Evolutionary conservation across 257 asterid genomes (phyloP), one percentile per base, ranked within the genome.

Genomic region (Eustoma russellianum): DNA sequence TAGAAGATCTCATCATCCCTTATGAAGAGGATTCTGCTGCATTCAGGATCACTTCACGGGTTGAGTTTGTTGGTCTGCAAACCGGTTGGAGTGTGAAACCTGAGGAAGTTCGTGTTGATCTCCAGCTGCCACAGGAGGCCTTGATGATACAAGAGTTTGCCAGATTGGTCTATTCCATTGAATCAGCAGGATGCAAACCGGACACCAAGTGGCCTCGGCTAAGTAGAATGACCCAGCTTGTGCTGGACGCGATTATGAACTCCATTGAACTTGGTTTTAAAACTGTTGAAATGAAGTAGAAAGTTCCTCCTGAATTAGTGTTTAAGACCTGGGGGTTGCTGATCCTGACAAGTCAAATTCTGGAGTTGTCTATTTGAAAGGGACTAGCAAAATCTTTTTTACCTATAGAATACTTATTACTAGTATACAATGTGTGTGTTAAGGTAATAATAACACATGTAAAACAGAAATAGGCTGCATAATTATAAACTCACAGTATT

Each of bases 41-140:
- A 7, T 87, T 79, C 61, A 55, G 73, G 44, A 77, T 55, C 63
- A 77, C 83, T 0, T 70, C 79, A 3, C 83, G 77, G 58, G 88
- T 92, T 55, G 61, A 73, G 73, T 77, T 87, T 72, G 66, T 55
- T 38, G 89, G 79, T 71, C 70, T 73, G 64, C 84, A 83, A 52
- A 53, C 75, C 2, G 96, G 94, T 41, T 87, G 96, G 96, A 83
- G 81, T 33, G 57, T 65, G 73, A 79, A 75, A 46, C 89, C 92
- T 44, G 69, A 53, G 57, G 67, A 67, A 18, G 81, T 81, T 62
- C 51, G 52, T 53, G 85, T 79, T 52, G 69, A 34, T 34, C 58
- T 61, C 46, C 15, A 59, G 77, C 63, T 81, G 12, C 94, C 94
- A 2, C 94, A 87, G 59, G 92, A 87, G 66, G 81, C 70, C 19